A percentile compares a stretch with the other conserved stretches of the same genome.
Conservation (phyloP, 225 moss, liverwort and hornwort species). For the Polytrichum formosum region DNA sequence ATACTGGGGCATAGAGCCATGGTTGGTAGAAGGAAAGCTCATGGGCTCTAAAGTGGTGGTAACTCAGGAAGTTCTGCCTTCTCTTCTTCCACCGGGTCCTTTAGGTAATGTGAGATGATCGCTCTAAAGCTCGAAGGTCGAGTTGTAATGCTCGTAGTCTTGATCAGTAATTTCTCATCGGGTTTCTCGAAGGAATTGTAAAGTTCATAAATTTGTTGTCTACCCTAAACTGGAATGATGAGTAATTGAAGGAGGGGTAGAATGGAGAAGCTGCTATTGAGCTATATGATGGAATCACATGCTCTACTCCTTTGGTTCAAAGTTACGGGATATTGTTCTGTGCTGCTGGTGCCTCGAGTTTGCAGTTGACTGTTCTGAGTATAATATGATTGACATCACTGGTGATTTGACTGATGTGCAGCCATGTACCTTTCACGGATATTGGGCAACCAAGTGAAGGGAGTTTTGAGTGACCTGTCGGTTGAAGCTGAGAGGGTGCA, state of each 20-base stretch:
- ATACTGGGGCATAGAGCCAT: conserved; percentile 77
- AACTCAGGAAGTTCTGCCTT: conserved; percentile 77
- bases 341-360: too few species aligned
- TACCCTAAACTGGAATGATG: too few species aligned
- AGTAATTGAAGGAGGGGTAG: too few species aligned
- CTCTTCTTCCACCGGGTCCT: conserved; percentile 74
- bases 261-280: too few species aligned
- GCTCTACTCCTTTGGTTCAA: too few species aligned
- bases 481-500: conserved; percentile 60
- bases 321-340: too few species aligned
- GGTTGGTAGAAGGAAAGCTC: conserved; percentile 48
- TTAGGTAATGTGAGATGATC: conserved; percentile 40
- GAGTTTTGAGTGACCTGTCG: conserved; percentile 60
- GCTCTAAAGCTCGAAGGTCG: too few species aligned
- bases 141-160: background rate
- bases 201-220: too few species aligned
- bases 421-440: conserved; percentile 50
- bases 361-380: too few species aligned
- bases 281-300: too few species aligned
- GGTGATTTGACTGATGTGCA: conserved; percentile 12
- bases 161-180: too few species aligned
- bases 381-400: background rate
- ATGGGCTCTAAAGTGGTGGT: conserved; percentile 68
- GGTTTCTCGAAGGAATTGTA: background rate
- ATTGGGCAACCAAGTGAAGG: conserved; percentile 77